Conservation (phyloP, 345 rosid species). For the Geranium rotundifolium region DNA sequence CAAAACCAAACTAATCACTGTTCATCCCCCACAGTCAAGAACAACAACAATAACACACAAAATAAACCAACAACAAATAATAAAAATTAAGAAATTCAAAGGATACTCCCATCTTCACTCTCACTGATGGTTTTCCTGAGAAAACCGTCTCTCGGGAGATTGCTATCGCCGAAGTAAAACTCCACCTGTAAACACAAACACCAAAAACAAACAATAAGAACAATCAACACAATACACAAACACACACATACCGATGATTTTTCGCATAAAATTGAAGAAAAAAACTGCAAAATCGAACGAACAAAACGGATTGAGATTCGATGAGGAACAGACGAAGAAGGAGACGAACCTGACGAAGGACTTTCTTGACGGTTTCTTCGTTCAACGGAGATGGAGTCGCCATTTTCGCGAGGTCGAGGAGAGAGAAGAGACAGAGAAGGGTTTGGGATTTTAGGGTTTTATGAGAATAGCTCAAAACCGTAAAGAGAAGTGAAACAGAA, state of each 20-base stretch:
- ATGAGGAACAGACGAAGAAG: background rate
- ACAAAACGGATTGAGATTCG: background rate
- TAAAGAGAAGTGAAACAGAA: too few relatives aligned
- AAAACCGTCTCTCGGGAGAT: conserved; percentile 73
- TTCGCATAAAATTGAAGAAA: background rate
- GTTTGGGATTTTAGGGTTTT: conserved; percentile 1
- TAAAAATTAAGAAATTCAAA: background rate
- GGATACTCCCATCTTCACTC: conserved; percentile 79
- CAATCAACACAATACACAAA: background rate
- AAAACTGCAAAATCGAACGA: background rate
- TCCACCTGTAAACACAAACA: conserved; percentile 42
- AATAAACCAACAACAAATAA: background rate
- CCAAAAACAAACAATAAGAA: background rate
- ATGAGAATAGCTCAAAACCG: background rate
- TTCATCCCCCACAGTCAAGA: conserved; percentile 22
- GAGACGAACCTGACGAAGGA: conserved; percentile 59
- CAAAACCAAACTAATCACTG: conserved; percentile 82
- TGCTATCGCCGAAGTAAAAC: conserved; percentile 93
- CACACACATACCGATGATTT: too few relatives aligned
- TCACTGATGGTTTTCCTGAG: conserved; percentile 49
- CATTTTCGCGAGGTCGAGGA: conserved; percentile 24
- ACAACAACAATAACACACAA: conserved; percentile 4
- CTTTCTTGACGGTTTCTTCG: conserved; percentile 52
- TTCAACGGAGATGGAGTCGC: conserved; percentile 33
- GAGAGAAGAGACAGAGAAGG: background rate